Evolutionary conservation across 805 yeast species (phyloP), one percentile per base, ranked within the genome.

Genomic region (Isabelozyma rhagii): DNA sequence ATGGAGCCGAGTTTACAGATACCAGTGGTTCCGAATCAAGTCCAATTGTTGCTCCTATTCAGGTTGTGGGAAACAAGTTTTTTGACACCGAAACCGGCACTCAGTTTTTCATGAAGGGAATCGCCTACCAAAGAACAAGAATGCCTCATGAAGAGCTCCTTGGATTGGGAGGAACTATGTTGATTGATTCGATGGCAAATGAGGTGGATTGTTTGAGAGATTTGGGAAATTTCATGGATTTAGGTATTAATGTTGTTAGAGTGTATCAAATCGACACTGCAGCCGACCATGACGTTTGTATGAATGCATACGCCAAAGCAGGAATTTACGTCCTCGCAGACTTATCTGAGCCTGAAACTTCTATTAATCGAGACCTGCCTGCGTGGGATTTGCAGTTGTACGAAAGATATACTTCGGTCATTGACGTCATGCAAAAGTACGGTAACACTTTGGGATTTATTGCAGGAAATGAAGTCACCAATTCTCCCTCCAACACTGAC

Each of bases 41-140:
- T 39, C 18, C 41, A n/a, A n/a, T n/a, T 10, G 46, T 75, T 25
- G 79, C 84, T 21, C 57, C 81, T 8, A 80, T 89, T 51, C 86
- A 82, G 51, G 77, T 85, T 18, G 69, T 74, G 27, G 94, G 93
- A 6, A 85, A 80, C 74, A 85, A 87, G 68, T 90, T 93, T 69
- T 90, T 86, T 68, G 80, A 82, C 68, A 70, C 84, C 15, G 76
- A 74, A 55, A 81, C 84, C 55, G 93, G 91, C 9, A 79, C 87
- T 41, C 96, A 89, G 71, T 92, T 92, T 71, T 92, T 84, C 69
- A 80, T 92, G 61, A 85, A 83, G 61, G 97, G 97, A 56, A 80
- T 90, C 46, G 96, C 96, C 0, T 90, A 91, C 69, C 97, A 91
- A 70, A 83, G 85, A 42, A 80, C 84, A 56, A 76, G 83, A 11